These are phyloP conservation scores for Silene uniflora DNA, from an alignment of 148 eudicot genomes.

Conservation along the genomic window DNA sequence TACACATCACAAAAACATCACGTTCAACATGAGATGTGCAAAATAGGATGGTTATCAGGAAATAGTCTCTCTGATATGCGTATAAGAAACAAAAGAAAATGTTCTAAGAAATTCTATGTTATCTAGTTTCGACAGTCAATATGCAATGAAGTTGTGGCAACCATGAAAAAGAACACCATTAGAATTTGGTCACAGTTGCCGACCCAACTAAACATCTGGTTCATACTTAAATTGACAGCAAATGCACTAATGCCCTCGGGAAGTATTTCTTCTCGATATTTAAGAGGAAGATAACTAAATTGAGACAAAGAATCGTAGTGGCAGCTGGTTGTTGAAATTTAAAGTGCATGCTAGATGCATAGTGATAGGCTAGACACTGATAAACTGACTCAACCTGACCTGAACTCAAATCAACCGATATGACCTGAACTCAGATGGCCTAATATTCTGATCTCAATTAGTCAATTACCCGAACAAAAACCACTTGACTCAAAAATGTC, in stretches of 20 bases:
- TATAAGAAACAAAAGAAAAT: neutral
- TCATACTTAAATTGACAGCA: neutral
- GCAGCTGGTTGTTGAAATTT: neutral
- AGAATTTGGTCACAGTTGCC: neutral
- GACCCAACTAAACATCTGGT: neutral
- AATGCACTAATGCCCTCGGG: neutral
- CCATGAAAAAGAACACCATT: neutral
- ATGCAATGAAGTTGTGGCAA: neutral
- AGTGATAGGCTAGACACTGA: neutral
- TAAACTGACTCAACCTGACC: neutral
- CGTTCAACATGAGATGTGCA: neutral
- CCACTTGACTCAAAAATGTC: neutral
- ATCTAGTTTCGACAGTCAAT: neutral
- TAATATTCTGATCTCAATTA: neutral
- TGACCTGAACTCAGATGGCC: neutral
- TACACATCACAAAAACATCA: neutral
- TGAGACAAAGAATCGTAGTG: neutral
- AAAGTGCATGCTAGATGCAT: neutral
- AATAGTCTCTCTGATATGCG: neutral
- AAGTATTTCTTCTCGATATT: neutral
- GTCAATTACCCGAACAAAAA: neutral
- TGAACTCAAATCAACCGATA: neutral
- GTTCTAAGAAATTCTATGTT: neutral
- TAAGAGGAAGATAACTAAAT: neutral
- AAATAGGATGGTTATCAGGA: neutral